Evolutionary conservation across 1,284 basidiomycete genomes (phyloP).

Genomic region (Malassezia obtusa): DNA sequence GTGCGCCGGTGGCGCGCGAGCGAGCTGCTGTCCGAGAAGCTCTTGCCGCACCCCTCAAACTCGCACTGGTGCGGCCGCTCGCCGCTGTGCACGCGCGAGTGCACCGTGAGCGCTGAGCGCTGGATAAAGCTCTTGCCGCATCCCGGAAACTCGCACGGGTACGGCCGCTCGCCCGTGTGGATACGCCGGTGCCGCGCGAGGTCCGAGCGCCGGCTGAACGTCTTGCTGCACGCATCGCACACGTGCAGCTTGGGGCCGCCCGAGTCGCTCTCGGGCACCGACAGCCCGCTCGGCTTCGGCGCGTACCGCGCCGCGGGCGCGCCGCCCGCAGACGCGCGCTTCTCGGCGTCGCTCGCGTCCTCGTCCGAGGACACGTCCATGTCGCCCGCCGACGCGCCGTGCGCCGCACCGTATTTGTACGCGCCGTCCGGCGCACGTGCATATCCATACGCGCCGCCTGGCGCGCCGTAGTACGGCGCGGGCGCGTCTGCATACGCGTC

Average conservation of each 20-base stretch:
- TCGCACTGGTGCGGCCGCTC: constrained; percentile 74
- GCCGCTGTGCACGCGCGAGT: constrained; percentile 73
- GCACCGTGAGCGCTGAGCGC: constrained; percentile 63
- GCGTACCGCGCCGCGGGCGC: constrained; percentile 14
- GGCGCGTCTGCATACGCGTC: not conserved
- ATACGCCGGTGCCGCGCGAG: constrained; percentile 61
- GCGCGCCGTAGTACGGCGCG: constrained; percentile 1
- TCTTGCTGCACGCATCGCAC: constrained; percentile 43
- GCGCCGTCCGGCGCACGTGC: not conserved
- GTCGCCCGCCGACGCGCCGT: not conserved
- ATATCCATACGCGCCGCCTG: not conserved
- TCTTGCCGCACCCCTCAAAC: constrained; percentile 55
- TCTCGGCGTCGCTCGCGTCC: constrained; percentile 9
- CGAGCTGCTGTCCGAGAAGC: constrained; percentile 55
- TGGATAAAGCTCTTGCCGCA: constrained; percentile 48
- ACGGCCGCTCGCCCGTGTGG: constrained; percentile 79
- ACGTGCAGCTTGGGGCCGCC: constrained; percentile 46
- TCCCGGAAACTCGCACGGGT: constrained; percentile 54
- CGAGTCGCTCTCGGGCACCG: constrained; percentile 37
- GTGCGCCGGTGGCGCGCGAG: constrained; percentile 62
- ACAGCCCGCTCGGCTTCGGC: constrained; percentile 16
- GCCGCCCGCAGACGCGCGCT: not conserved
- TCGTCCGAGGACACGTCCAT: constrained; percentile 12
- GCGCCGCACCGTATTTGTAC: constrained; percentile 9
- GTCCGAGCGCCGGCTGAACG: constrained; percentile 44